Evolutionary conservation across 2,329 filamentous ascomycete species (phyloP), one percentile per base, ranked within the genome.

Genomic region (Amesomyces nigricolor): DNA sequence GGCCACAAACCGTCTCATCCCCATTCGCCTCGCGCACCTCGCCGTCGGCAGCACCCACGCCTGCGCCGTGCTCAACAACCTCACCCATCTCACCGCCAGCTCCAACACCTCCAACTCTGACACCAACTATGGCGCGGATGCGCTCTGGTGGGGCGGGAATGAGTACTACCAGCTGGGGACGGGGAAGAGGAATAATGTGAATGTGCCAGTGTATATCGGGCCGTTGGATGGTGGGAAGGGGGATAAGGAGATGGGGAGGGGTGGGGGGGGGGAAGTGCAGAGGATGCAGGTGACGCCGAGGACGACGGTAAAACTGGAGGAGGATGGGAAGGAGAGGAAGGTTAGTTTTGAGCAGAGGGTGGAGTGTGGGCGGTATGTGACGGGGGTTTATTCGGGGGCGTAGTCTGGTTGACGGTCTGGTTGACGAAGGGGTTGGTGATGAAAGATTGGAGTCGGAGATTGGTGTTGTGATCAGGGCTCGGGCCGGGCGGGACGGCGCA

Each of bases 81-180:
- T 87, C 30, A 88, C 88, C 1, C 78, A 84, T 51, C 78, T 91
- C 5, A 73, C 77, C 14, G 78, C 85, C 1, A 73, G 78, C 2
- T 68, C 64, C 58, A 72, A 67, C 52, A 75, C 64, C 14, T 78
- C 79, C 1, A 74, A 81, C 40, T 87, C 88, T 61, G 87, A 91
- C 65, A 89, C 85, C 1, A 91, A 94, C 68, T 96, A 86, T 82
- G 94, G 94, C 47, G 84, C 87, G 4, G 94, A 97, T 68, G 85
- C 91, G 30, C 70, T 97, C 1, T 95, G 89, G 77, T 99, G 91
- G 89, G 94, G 94, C 59, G 90, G 90, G 51, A 99, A 97, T 66
- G 91, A 97, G 73, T 82, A 86, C 68, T 96, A 88, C 70, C 94
- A 99, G 72, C 81, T 99, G 26, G 94, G 94, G 11, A 96, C 88